phyloP scores from a whole-genome alignment of 805 yeast species.

The Pichia nanzhaoensis region DNA sequence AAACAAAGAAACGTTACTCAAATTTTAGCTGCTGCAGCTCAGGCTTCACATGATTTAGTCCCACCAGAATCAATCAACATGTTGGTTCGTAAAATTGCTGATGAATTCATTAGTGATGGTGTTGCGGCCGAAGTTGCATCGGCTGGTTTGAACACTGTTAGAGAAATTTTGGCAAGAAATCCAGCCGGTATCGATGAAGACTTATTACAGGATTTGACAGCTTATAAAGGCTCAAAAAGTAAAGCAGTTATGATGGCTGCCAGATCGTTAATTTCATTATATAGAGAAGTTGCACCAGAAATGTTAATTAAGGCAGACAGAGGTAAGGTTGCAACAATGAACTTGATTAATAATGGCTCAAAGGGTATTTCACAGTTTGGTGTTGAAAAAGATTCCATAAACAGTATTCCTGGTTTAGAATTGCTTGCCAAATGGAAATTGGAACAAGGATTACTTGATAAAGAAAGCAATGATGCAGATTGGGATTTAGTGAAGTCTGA shows the following conservation, averaged over 20 bases:
- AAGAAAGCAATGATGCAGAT: constrained; percentile 46
- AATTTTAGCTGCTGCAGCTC: constrained; percentile 95
- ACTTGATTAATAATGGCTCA: constrained; percentile 51
- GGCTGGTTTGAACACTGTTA: constrained; percentile 92
- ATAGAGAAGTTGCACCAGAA: constrained; percentile 94
- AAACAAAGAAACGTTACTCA: constrained; percentile 93
- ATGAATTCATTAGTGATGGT: constrained; percentile 97
- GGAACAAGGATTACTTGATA: constrained; percentile 48
- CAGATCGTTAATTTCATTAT: constrained; percentile 73
- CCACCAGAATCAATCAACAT: constrained; percentile 88
- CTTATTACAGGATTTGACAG: constrained; percentile 80
- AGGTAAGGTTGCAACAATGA: constrained; percentile 88
- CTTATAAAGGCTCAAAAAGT: constrained; percentile 87
- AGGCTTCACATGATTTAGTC: constrained; percentile 91
- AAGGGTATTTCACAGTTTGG: constrained; percentile 60
- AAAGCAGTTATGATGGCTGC: constrained; percentile 96
- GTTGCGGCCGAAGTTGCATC: constrained; percentile 97
- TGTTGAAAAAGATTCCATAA: constrained; percentile 53
- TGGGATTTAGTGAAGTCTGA: constrained; percentile 58
- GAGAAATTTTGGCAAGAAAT: constrained; percentile 89
- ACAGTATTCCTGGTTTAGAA: constrained; percentile 89
- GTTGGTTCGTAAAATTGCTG: constrained; percentile 86
- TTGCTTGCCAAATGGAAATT: constrained; percentile 80
- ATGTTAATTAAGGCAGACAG: constrained; percentile 87
- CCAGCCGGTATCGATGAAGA: constrained; percentile 90